A percentile compares a stretch with the other conserved stretches of the same genome.
phyloP scores from a whole-genome alignment of 257 asterid genomes.

The Cinchona pubescens region DNA sequence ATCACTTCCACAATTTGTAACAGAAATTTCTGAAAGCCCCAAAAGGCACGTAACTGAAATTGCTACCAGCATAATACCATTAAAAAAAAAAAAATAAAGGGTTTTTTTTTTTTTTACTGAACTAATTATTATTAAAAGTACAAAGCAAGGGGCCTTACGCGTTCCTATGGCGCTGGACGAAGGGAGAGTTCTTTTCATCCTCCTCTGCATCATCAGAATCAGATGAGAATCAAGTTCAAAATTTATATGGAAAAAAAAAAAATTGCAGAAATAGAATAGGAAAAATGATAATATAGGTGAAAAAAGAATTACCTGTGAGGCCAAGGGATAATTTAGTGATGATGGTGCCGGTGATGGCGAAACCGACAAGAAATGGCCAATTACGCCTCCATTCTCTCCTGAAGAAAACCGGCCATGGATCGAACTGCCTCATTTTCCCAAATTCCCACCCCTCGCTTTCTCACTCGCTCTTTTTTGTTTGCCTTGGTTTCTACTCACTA shows the following conservation, averaged over 20 bases:
- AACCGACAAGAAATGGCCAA: constrained; percentile 41
- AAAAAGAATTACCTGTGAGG: constrained; percentile 39
- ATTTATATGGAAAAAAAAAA: not conserved
- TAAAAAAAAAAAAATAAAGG: no score
- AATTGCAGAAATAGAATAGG: no score
- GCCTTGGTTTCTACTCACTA: no score
- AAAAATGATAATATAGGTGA: not conserved
- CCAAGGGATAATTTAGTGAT: constrained; percentile 37
- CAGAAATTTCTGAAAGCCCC: not conserved
- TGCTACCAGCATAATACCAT: not conserved
- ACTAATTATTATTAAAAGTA: no score
- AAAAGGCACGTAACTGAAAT: not conserved
- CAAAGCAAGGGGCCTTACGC: constrained; percentile 13
- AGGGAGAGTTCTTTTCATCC: constrained; percentile 30
- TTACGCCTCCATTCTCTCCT: constrained; percentile 33
- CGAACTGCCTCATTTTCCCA: constrained; percentile 33
- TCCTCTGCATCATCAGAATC: constrained; percentile 26
- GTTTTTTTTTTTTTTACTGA: not conserved
- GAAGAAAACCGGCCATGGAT: constrained; percentile 40
- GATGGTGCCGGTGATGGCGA: constrained; percentile 37
- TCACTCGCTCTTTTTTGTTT: no score
- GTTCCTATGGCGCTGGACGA: constrained; percentile 28
- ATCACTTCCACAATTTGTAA: not conserved
- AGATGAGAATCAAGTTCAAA: not conserved
- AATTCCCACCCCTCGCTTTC: no score